phyloP scores from a whole-genome alignment of 176 grass and related monocot genomes.

The Zea mays region Zm-B73-REFERENCE-NAM-5.0 NC_050102.1:148085001-148085500 shows the following conservation, averaged over 20 bases:
- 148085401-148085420: background rate
- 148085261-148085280: background rate
- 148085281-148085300: background rate
- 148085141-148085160: no score
- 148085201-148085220: background rate
- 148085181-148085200: background rate
- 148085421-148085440: background rate
- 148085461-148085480: conserved; percentile 13
- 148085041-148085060: no score
- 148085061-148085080: background rate
- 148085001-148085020: no score
- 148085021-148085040: no score
- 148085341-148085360: background rate
- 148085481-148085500: conserved; percentile 57
- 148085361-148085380: background rate
- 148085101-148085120: background rate
- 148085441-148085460: background rate
- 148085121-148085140: background rate
- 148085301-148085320: background rate
- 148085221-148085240: background rate
- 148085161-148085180: background rate
- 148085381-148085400: conserved; percentile 14
- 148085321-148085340: background rate
- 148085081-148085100: background rate
- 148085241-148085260: background rate